These are phyloP conservation scores for Calonectria hongkongensis DNA, from an alignment of 2,329 filamentous ascomycete genomes.

Conservation along the genomic window DNA sequence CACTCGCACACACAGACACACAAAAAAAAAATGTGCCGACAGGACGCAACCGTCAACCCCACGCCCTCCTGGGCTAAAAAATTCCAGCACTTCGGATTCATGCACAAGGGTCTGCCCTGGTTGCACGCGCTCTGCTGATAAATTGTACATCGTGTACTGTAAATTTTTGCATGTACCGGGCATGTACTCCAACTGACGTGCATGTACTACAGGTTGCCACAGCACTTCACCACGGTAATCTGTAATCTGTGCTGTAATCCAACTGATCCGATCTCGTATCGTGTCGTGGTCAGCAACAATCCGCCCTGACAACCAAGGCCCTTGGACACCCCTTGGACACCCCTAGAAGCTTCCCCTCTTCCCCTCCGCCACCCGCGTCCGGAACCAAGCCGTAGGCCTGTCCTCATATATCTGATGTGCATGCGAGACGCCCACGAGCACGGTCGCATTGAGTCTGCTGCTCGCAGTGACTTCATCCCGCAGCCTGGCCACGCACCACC, in stretches of 20 bases:
- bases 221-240: too few species aligned
- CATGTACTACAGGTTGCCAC: too few species aligned
- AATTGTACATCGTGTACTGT: neutral
- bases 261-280: too few species aligned
- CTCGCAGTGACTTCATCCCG: slow-evolving; percentile 54
- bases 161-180: neutral
- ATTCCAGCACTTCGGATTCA: slow-evolving; percentile 22
- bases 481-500: slow-evolving; percentile 42
- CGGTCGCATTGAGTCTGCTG: slow-evolving; percentile 40
- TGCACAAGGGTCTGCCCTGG: slow-evolving; percentile 17
- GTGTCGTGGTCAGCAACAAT: neutral
- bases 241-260: too few species aligned
- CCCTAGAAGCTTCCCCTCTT: slow-evolving; percentile 22
- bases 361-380: neutral
- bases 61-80: neutral
- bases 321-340: neutral
- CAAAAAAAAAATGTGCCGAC: neutral
- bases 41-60: slow-evolving; percentile 15
- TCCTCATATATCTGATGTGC: slow-evolving; percentile 45
- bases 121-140: neutral
- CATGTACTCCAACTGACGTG: neutral
- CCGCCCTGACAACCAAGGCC: neutral
- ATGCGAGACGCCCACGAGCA: slow-evolving; percentile 35
- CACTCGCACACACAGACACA: too few species aligned
- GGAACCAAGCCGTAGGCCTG: neutral